Evolutionary conservation across 202 grass and related monocot genomes (phyloP), one percentile per base, ranked within the genome.

Genomic region (Bolboschoenoplectus hybrid): DNA sequence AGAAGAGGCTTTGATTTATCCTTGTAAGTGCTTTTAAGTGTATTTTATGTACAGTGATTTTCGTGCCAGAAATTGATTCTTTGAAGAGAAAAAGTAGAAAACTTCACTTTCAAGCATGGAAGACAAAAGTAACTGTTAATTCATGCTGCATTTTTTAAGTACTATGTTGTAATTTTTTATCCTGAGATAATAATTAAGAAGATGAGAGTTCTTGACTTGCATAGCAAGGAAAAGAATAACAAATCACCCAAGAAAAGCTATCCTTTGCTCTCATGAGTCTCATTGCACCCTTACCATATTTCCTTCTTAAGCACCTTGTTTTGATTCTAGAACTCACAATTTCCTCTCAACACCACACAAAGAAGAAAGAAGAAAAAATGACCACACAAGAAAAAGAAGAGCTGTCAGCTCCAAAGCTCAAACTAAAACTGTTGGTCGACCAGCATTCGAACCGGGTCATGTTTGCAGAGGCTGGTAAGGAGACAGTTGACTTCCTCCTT

Each of bases 401-500:
- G 20, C 32, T 14, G 45, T 70, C 19, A 45, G 39, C 49, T 17
- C 34, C 77, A 50, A 86, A 40, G 1, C 89, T 87, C 82, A 84
- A 85, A 82, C 86, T 94, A 14, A 94, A 92, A 87, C 90, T 94
- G 85, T 87, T 94, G 66, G 78, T 97, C 19, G 94, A 94, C 82
- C 75, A 57, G 89, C 49, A 75, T 2, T 92, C 94, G 41, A 77
- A 79, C 32, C 86, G 66, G 13, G 94, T 97, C 52, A 77, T 97
- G 57, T 94, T 91, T 65, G 92, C 89, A 7, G 89, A 94, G 88
- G 92, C 84, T 20, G 84, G 89, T 81, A 92, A 94, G 89, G 94
- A 94, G 63, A 81, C 84, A 16, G 90, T 92, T 44, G 94, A 97
- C 71, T 97, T 97, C 84, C 86, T 97, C 57, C 17, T 94, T 81